phyloP scores from a whole-genome alignment of 2,329 filamentous ascomycete species.

The Domatiomyces catenatus region DNA sequence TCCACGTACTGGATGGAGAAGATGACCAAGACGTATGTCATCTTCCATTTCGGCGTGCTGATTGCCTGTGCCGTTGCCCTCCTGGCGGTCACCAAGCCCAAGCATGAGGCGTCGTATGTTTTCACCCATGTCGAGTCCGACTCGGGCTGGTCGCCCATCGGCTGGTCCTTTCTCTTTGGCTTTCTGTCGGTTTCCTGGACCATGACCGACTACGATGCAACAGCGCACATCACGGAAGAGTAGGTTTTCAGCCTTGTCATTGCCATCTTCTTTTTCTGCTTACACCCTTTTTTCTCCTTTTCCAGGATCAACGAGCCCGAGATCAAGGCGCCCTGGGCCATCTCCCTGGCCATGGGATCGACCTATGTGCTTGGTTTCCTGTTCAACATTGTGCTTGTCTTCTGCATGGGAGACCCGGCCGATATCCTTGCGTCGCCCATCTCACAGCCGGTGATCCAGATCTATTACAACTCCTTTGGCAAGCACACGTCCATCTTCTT shows the following conservation, averaged over 20 bases:
- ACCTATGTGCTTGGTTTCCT: conserved; percentile 41
- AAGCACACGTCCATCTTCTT: conserved; percentile 39
- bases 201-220: conserved; percentile 41
- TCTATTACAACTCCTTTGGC: conserved; percentile 44
- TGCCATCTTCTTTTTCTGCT: conserved; percentile 12
- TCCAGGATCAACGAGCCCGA: conserved; percentile 32
- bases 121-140: conserved; percentile 39
- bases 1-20: conserved; percentile 43
- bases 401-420: conserved; percentile 38
- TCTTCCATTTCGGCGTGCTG: conserved; percentile 40
- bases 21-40: conserved; percentile 42
- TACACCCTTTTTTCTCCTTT: conserved; percentile 15
- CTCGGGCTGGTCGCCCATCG: conserved; percentile 40
- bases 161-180: conserved; percentile 45
- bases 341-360: conserved; percentile 40
- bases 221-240: conserved; percentile 38
- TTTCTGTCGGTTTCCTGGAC: conserved; percentile 46
- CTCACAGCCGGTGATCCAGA: conserved; percentile 40
- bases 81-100: conserved; percentile 35
- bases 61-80: conserved; percentile 38
- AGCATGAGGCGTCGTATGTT: conserved; percentile 38
- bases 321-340: conserved; percentile 40
- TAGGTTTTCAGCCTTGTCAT: conserved; percentile 4
- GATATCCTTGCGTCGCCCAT: conserved; percentile 33
- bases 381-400: conserved; percentile 44